Evolutionary conservation across 331 rosid genomes (phyloP), one percentile per base, ranked within the genome.

Genomic region (Acacia concinna): DNA sequence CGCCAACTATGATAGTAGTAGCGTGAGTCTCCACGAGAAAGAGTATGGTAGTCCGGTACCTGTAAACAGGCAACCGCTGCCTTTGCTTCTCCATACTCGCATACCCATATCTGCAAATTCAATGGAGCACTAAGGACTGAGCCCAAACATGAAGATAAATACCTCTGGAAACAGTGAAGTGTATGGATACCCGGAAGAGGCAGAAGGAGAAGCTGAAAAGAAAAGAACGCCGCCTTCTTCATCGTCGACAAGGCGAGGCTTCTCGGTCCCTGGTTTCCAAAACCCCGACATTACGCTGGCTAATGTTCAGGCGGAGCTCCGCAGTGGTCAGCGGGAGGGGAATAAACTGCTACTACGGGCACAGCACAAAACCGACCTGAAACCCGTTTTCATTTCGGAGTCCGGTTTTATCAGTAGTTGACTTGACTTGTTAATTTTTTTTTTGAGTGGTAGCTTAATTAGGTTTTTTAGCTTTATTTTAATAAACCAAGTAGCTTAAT

Each of bases 181-280:
- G 75, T 27, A 57, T 40, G 59, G n/a, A 11, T 82, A 89, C 92
- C 89, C 87, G 4, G 97, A 89, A 23, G 98, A 90, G 31, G 89
- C 79, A 67, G 79, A 84, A 67, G 75, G 40, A 23, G 92, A 76
- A 44, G 85, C 63, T 0, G 92, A 78, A 37, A 92, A 79, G 91
- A 94, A 92, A 15, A 94, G 91, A 41, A 94, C 93, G 21, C 95
- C 97, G 9, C 98, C 98, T 85, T 94, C 98, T 84, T 90, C 98
- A 57, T 94, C 98, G 79, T 94, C 97, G 1, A 92, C 80, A 1
- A 92, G 83, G 35, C 92, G 88, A 32, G 94, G 90, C 82, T 84
- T 91, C 82, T 89, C 94, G 27, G 97, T 64, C 28, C 94, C 94
- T 17, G 97, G 97, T 72, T 84, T 91, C 97, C 94, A 91, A 79